Percentiles rank a stretch among this genome's conserved stretches.
Evolutionary conservation across 257 asterid genomes (phyloP).

Genomic region (Buddleja alternifolia): DNA sequence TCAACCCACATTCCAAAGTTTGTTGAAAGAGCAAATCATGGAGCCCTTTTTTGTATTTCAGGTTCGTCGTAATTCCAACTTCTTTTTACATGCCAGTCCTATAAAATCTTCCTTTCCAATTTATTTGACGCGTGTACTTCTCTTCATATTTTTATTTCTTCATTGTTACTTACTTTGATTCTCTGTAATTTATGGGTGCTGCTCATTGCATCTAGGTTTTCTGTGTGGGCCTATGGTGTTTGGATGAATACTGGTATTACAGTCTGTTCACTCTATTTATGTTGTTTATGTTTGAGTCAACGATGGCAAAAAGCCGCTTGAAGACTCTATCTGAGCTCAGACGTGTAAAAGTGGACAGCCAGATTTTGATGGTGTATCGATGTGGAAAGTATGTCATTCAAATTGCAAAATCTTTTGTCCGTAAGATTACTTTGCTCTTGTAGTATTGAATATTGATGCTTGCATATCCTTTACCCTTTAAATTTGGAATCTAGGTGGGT

Average conservation of each 20-base stretch:
- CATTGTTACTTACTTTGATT: background rate
- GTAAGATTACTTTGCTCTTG: constrained; percentile 8
- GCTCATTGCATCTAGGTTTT: constrained; percentile 67
- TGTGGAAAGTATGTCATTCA: constrained; percentile 85
- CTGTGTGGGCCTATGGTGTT: constrained; percentile 98
- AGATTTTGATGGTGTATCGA: constrained; percentile 87
- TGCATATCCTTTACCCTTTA: constrained; percentile 33
- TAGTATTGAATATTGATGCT: constrained; percentile 14
- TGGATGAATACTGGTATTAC: constrained; percentile 98
- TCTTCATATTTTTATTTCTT: constrained; percentile 3
- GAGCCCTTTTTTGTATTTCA: constrained; percentile 98
- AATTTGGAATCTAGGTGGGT: constrained; percentile 70
- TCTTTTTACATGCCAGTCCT: constrained; percentile 8
- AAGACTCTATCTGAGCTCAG: constrained; percentile 93
- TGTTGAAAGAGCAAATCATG: constrained; percentile 94
- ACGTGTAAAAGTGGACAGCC: constrained; percentile 94
- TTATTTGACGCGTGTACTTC: constrained; percentile 4
- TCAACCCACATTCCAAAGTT: constrained; percentile 92
- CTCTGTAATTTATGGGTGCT: constrained; percentile 24
- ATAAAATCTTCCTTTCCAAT: background rate
- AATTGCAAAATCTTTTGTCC: constrained; percentile 14
- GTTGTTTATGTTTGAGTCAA: constrained; percentile 98
- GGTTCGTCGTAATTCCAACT: constrained; percentile 49
- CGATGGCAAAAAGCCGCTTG: constrained; percentile 97
- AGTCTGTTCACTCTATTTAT: constrained; percentile 92